A percentile compares a stretch with the other conserved stretches of the same genome.
Evolutionary conservation across 2,329 filamentous ascomycete species (phyloP).

Genomic region (Juglanconis juglandina): DNA sequence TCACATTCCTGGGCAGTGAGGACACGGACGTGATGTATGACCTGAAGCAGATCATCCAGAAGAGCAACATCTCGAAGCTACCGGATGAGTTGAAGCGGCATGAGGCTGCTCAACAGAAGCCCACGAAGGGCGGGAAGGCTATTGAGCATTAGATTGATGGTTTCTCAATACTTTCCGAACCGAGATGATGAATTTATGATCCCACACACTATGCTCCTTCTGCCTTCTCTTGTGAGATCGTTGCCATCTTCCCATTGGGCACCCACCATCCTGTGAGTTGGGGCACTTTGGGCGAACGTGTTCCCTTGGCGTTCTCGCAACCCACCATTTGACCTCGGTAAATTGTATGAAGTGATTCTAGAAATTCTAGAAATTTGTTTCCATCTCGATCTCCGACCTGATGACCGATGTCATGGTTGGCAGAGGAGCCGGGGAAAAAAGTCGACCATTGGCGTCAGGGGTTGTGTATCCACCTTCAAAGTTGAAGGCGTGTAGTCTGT

Average conservation of each 20-base stretch:
- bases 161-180: background rate
- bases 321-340: no score
- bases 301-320: no score
- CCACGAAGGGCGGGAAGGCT: slow-evolving; percentile 39
- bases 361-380: no score
- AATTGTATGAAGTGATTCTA: no score
- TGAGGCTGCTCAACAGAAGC: slow-evolving; percentile 85
- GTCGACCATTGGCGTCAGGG: no score
- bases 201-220: background rate
- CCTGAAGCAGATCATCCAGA: slow-evolving; percentile 89
- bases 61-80: slow-evolving; percentile 82
- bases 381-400: background rate
- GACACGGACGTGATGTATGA: slow-evolving; percentile 91
- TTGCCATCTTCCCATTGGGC: background rate
- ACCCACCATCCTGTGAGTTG: background rate
- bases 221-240: background rate
- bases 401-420: background rate
- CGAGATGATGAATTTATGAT: background rate
- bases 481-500: no score
- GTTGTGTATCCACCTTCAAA: background rate
- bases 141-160: background rate
- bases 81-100: slow-evolving; percentile 89
- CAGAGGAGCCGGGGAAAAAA: background rate
- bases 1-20: slow-evolving; percentile 91
- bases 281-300: no score